These are phyloP conservation scores for Mucor irregularis DNA, from an alignment of 371 early-diverging fungal species.

Conservation along the genomic window DNA sequence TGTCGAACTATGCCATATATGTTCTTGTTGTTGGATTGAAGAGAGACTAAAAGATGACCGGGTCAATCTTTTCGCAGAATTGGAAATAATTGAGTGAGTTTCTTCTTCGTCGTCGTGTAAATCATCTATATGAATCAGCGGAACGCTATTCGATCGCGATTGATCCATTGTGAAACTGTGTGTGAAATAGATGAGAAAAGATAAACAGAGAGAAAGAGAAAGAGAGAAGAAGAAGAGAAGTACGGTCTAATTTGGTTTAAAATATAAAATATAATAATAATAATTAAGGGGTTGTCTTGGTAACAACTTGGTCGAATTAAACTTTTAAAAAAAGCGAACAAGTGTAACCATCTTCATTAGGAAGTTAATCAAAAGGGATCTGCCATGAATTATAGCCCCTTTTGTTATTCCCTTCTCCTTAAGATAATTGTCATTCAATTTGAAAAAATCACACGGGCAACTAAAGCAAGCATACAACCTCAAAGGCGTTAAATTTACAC, in stretches of 20 bases:
- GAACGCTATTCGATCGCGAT: slow-evolving; percentile 20
- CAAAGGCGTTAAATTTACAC: too few species aligned
- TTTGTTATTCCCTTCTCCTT: neutral
- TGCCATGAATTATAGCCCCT: too few species aligned
- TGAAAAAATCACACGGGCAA: too few species aligned
- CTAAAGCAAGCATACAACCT: too few species aligned
- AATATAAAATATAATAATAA: neutral
- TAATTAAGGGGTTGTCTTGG: slow-evolving; percentile 3
- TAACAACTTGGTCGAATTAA: neutral
- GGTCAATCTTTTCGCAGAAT: neutral
- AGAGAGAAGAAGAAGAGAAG: neutral
- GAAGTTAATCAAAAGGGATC: too few species aligned
- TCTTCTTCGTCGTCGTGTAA: slow-evolving; percentile 2
- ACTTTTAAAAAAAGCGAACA: too few species aligned
- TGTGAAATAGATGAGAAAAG: neutral
- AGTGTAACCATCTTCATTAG: too few species aligned
- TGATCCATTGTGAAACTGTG: slow-evolving; percentile 3
- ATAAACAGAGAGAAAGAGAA: neutral
- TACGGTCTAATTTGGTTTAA: neutral
- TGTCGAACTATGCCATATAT: neutral
- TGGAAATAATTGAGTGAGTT: too few species aligned
- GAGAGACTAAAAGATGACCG: slow-evolving; percentile 21
- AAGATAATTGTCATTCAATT: too few species aligned
- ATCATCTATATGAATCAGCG: slow-evolving; percentile 13
- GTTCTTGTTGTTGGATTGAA: slow-evolving; percentile 11